Base-by-base conservation (phyloP, 2,329 filamentous ascomycete genomes). In the Penicillium sclerotigenum region DNA sequence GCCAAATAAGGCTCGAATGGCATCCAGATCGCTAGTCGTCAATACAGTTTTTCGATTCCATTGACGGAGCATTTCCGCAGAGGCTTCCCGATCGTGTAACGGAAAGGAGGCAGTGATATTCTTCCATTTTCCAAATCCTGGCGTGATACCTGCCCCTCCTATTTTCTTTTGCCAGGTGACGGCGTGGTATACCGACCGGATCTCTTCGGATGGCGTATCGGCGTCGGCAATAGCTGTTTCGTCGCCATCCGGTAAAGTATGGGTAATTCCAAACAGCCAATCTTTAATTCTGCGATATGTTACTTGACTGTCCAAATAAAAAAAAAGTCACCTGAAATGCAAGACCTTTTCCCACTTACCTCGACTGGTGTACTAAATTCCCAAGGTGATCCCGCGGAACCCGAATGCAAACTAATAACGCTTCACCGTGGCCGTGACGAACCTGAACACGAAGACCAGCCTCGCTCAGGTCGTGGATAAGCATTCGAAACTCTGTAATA, bases 361-460 rank as follows among this genome's bases (percentile, higher is more conserved):
- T 86, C 54, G 89, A 90, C 62, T 91, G 85, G 74, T 96, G 95
- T 47, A 96, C 83, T 67, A 96, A 90, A 61, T 87, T 85, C 57
- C 83, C 84, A 57, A 99, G 81, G 61, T 91, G 84, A 59, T 88
- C 81, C 22, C 90, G 91, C 34, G 88, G 86, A 40, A 95, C 84
- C 69, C 87, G 89, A 69, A 92, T 82, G 71, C 96, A 97, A 64
- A 97, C 77, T 46, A 97, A 81, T 37, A 97, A 78, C 3, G 90
- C 90, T 54, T 84, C 80, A 28, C 86, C 83, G 62, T 88, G 85
- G 54, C 91, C 91, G 66, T 87, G 85, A 61, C 94, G 89, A 48
- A 96, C 92, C 75, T 97, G 91, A 10, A 90, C 91, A 40, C 88
- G 85, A 59, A 97, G 81, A n/a, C 93, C 92, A 42, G 92, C 89